Base-by-base conservation (phyloP, 139 green algal genomes). In the Eudorina sp. region DNA sequence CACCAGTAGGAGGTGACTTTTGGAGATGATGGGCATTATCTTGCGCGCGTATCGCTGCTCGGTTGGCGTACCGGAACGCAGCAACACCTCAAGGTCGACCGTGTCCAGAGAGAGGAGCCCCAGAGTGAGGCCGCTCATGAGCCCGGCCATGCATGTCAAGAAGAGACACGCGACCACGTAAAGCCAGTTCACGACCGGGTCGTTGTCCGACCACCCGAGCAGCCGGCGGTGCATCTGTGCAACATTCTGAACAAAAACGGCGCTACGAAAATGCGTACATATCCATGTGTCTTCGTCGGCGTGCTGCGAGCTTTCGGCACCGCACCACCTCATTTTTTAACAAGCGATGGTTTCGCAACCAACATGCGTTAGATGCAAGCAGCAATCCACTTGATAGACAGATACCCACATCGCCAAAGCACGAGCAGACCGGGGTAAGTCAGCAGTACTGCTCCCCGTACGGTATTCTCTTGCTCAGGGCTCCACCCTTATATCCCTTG, bases 1-100 rank as follows among this genome's bases (percentile, higher is more conserved):
- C 13, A 94, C 90, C 38, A 97, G 92, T 72, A 95, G 83, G 36
- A 88, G 90, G 78, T 97, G 94, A 43, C 77, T 66, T 80, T 93
- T 92, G 53, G 88, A 27, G 25, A 96, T 62, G 8, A 96, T 19
- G 0, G 92, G 92, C 77, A 89, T 64, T 40, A 95, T 91, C 21
- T 82, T 79, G 8, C 25, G 40, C 0, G 93, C 94, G 21, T 89
- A 90, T 0, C 53, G 53, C 58, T 92, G 58, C 91, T 97, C 90
- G n/a, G 46, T 72, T 9, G 62, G 8, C 8, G 86, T 88, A 4
- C 90, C 90, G 18, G 66, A 88, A 27, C 90, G 90, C 43, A 89
- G 83, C 31, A 93, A 34, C 2, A 93, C 88, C 70, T 93, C 77
- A 34, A 93, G 36, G 25, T 93, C 62, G 38, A 81, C 43, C 0